These are phyloP conservation scores for Monilinia vaccinii-corymbosi DNA, from an alignment of 2,329 filamentous ascomycete genomes.

Conservation along the genomic window DNA sequence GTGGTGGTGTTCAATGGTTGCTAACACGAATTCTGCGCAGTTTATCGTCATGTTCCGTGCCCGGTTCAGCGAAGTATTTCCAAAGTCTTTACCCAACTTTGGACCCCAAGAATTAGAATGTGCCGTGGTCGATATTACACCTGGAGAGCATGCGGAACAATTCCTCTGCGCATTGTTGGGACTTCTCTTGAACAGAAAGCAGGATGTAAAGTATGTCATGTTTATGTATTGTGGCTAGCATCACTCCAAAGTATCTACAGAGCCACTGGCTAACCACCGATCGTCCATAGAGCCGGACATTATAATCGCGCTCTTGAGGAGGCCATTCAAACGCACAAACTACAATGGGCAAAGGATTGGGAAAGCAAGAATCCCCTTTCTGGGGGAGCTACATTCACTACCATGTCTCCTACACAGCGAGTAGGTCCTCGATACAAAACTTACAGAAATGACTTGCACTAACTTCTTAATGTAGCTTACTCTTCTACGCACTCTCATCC, in stretches of 20 bases:
- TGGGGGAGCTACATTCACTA: conserved; percentile 70
- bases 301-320: conserved; percentile 92
- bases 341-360: conserved; percentile 85
- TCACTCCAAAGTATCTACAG: background rate
- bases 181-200: conserved; percentile 90
- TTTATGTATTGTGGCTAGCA: background rate
- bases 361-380: conserved; percentile 72
- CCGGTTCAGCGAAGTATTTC: conserved; percentile 83
- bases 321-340: conserved; percentile 73
- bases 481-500: conserved; percentile 52
- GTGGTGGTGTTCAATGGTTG: conserved; percentile 25
- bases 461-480: conserved; percentile 3
- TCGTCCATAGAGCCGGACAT: conserved; percentile 64
- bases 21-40: conserved; percentile 41
- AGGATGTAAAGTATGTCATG: conserved; percentile 84
- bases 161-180: conserved; percentile 84
- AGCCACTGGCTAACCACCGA: conserved; percentile 16
- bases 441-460: background rate
- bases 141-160: conserved; percentile 77
- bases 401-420: conserved; percentile 71
- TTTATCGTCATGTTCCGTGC: conserved; percentile 98
- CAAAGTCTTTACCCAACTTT: conserved; percentile 78
- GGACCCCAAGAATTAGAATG: conserved; percentile 92
- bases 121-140: conserved; percentile 67
- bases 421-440: conserved; percentile 41